Base-by-base conservation (phyloP, 2,329 filamentous ascomycete species). In the Mycosphaerelloides madeirae region DNA sequence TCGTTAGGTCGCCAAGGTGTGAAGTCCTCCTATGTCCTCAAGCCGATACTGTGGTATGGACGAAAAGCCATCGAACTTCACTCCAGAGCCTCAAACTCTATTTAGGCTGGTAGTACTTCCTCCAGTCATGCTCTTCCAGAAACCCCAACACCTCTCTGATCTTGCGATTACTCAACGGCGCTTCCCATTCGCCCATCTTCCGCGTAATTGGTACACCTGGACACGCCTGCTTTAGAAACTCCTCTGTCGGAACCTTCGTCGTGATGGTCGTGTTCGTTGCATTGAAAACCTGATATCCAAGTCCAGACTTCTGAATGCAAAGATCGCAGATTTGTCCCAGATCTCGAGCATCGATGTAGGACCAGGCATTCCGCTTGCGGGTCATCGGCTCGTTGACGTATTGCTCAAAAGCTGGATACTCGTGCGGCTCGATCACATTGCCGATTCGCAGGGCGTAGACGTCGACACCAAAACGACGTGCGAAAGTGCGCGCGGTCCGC, bases 221-320 rank as follows among this genome's bases (percentile, higher is more conserved):
- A 42, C 68, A 73, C 8, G 63, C 63, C 54, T 73, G 67, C 54
- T 71, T 65, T 42, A 82, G 54, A 46, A 81, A 78, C 44, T 76
- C 68, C 33, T 64, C 65, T 0, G 77, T 80, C 1, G 75, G 72
- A 16, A 68, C 60, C 7, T 66, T 70, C 3, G 74, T 74, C 0
- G 79, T 83, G 38, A 81, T 81, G 2, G 70, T 76, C 54, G 80
- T 73, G 55, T 83, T 83, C 0, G 78, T 80, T 1, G 78, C 79
- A 56, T 83, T 83, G 62, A 83, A 83, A 0, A 82, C 65, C 56
- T 83, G 78, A 53, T 80, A 83, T 0, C 79, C 79, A 8, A 83
- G 55, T 0, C 76, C 78, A 55, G 71, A 69, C 52, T 73, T 76
- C 48, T 71, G 52, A 3, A 82, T 68, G 14, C 68, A 72, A 7